Conservation (phyloP, 192 early-diverging fungal species). For the Cetraspora pellucida region DNA sequence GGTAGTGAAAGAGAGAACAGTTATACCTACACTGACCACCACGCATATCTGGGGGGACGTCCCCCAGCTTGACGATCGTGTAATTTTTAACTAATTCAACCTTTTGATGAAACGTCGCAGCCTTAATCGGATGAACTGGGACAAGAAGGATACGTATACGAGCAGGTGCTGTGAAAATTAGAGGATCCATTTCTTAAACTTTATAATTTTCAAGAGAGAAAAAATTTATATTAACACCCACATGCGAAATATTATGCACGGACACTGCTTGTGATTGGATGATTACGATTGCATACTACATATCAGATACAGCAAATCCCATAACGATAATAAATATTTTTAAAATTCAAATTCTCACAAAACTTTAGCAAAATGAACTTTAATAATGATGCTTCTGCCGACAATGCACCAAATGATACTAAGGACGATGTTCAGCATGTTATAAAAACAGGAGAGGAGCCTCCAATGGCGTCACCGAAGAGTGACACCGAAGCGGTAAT, state of each 20-base stretch:
- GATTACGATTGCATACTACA: too few relatives aligned
- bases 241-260: too few relatives aligned
- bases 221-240: neutral
- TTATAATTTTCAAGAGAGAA: neutral
- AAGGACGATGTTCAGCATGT: neutral
- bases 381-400: neutral
- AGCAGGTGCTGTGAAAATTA: constrained; percentile 54
- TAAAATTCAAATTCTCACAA: too few relatives aligned
- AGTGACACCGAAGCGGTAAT: too few relatives aligned
- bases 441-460: too few relatives aligned
- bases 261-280: too few relatives aligned
- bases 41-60: constrained; percentile 67
- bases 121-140: constrained; percentile 67
- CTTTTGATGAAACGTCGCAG: constrained; percentile 63
- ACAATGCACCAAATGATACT: neutral
- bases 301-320: too few relatives aligned
- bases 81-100: constrained; percentile 68
- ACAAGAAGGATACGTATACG: constrained; percentile 71
- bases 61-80: constrained; percentile 63
- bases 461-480: too few relatives aligned
- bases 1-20: too few relatives aligned
- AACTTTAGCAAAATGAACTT: too few relatives aligned
- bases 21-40: constrained; percentile 42
- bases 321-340: too few relatives aligned
- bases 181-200: constrained; percentile 41